These are phyloP conservation scores for Hemileccinum rubropunctum DNA, from an alignment of 768 basidiomycete genomes.

Conservation along the genomic window DNA sequence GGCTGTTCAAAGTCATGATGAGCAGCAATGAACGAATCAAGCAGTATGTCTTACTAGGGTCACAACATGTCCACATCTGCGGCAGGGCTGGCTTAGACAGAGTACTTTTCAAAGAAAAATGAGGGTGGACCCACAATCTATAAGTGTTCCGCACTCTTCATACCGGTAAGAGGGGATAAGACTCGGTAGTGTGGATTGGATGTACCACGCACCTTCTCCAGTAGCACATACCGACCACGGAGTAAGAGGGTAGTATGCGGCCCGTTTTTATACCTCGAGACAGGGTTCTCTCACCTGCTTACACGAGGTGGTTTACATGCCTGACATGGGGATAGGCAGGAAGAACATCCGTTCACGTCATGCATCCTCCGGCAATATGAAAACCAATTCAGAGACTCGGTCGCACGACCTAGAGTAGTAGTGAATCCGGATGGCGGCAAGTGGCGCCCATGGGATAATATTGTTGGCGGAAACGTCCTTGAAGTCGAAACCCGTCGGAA, in stretches of 20 bases:
- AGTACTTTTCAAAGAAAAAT: neutral
- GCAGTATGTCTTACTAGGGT: constrained; percentile 39
- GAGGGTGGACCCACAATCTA: constrained; percentile 37
- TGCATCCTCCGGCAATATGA: constrained; percentile 18
- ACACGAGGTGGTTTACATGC: constrained; percentile 25
- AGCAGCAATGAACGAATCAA: constrained; percentile 4
- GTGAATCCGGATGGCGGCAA: constrained; percentile 18
- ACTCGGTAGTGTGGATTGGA: neutral
- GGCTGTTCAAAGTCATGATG: constrained; percentile 36
- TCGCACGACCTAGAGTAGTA: constrained; percentile 29
- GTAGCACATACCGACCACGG: constrained; percentile 48
- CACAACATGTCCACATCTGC: constrained; percentile 55
- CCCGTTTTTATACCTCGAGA: constrained; percentile 30
- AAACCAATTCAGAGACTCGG: constrained; percentile 27
- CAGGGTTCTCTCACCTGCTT: constrained; percentile 25
- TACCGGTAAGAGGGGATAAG: constrained; percentile 18
- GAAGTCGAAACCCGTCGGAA: constrained; percentile 31
- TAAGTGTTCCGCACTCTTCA: constrained; percentile 57
- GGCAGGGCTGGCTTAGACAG: constrained; percentile 2
- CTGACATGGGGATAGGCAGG: constrained; percentile 25
- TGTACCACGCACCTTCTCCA: constrained; percentile 50
- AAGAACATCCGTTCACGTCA: constrained; percentile 28
- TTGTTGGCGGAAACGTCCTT: constrained; percentile 26
- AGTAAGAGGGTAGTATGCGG: constrained; percentile 1
- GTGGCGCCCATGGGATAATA: constrained; percentile 12